Percentiles rank a stretch among this genome's conserved stretches.
phyloP scores from a whole-genome alignment of 257 asterid genomes.

The Solanum neorickii region DNA sequence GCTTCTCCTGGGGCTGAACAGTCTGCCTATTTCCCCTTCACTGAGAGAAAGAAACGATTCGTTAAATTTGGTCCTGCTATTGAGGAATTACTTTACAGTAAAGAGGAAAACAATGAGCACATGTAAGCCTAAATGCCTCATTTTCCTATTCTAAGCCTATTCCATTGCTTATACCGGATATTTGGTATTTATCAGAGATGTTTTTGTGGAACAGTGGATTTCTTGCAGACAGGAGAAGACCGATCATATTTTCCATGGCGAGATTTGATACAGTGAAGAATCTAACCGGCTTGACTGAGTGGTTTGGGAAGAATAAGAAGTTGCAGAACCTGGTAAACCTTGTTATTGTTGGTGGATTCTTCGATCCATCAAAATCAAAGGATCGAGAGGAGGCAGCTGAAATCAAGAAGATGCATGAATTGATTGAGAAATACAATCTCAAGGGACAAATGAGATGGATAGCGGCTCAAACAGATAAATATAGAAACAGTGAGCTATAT shows the following conservation, averaged over 20 bases:
- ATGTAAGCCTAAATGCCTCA: constrained; percentile 34
- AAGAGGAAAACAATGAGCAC: constrained; percentile 56
- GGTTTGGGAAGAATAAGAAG: constrained; percentile 64
- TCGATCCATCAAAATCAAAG: constrained; percentile 67
- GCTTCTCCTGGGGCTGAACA: constrained; percentile 92
- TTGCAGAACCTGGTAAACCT: constrained; percentile 58
- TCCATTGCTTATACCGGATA: background rate
- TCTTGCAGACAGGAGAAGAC: constrained; percentile 58
- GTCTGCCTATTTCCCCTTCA: constrained; percentile 57
- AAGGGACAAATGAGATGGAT: constrained; percentile 88
- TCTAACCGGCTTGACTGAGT: constrained; percentile 66
- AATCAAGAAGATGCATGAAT: constrained; percentile 71
- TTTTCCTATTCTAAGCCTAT: background rate
- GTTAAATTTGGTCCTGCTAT: constrained; percentile 44
- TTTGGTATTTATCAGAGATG: background rate
- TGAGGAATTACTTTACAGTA: constrained; percentile 48
- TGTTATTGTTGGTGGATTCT: constrained; percentile 73
- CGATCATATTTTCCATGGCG: constrained; percentile 82
- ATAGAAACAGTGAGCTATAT: constrained; percentile 64
- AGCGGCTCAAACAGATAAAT: constrained; percentile 78
- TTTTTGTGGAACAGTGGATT: constrained; percentile 42
- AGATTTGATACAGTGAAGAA: constrained; percentile 76
- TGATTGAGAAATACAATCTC: constrained; percentile 51
- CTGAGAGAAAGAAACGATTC: constrained; percentile 46
- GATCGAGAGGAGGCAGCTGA: constrained; percentile 85